Evolutionary conservation across 2,329 filamentous ascomycete genomes (phyloP).

Genomic region (Ophiostoma sp.): DNA sequence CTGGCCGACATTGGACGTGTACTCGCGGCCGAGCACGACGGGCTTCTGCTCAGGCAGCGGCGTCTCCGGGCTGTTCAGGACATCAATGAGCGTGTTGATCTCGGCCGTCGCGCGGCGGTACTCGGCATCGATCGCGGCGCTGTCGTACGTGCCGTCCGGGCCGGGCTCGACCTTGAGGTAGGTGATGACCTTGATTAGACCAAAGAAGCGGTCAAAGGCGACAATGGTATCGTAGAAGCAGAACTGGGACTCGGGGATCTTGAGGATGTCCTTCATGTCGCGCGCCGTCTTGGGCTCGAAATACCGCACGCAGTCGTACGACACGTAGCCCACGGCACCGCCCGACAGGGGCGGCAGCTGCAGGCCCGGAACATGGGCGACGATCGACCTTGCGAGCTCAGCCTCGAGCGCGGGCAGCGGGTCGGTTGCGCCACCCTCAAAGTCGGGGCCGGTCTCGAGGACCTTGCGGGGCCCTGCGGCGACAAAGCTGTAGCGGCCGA

Average conservation of each 20-base stretch:
- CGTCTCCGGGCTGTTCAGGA: conserved; percentile 67
- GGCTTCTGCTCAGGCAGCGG: conserved; percentile 71
- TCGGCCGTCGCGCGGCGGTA: conserved; percentile 63
- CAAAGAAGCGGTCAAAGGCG: conserved; percentile 91
- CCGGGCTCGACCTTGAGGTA: conserved; percentile 60
- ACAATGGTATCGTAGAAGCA: conserved; percentile 96
- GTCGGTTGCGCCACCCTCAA: conserved; percentile 72
- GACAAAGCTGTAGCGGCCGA: conserved; percentile 93
- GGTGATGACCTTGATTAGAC: conserved; percentile 87
- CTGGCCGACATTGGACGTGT: conserved; percentile 86
- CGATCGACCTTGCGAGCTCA: conserved; percentile 71
- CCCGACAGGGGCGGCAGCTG: conserved; percentile 80
- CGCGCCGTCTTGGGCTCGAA: conserved; percentile 96
- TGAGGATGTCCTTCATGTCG: conserved; percentile 78
- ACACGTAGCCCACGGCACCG: conserved; percentile 92
- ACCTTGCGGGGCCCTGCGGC: conserved; percentile 67
- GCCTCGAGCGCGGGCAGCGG: conserved; percentile 76
- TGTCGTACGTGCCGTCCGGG: conserved; percentile 22
- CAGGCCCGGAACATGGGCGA: conserved; percentile 77
- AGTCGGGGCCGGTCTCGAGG: conserved; percentile 78
- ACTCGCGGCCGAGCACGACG: conserved; percentile 68
- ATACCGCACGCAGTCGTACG: conserved; percentile 81
- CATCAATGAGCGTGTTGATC: conserved; percentile 62
- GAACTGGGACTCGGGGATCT: conserved; percentile 89
- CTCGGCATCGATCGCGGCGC: conserved; percentile 50